Evolutionary conservation across 163 green algal species (phyloP), one percentile per base, ranked within the genome.

Genomic region (Volvox carteri): DNA sequence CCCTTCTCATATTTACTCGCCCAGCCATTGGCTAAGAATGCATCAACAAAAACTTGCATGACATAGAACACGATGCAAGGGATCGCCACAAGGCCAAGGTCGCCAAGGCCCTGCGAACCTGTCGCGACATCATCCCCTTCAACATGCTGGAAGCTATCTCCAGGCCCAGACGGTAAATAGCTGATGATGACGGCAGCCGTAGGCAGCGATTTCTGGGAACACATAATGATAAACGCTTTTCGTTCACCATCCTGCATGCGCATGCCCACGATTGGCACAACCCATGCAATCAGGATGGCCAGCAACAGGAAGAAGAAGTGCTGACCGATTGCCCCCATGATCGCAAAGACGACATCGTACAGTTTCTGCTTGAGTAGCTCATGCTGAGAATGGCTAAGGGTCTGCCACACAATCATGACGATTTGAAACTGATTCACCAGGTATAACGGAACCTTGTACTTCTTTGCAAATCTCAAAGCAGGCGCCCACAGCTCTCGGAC

Each of bases 61-160:
- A 97, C 84, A 91, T 97, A 96, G 87, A 94, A 94, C 1, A 97
- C 91, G 52, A 97, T 96, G 91, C 95, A 97, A 12, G 95, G 95
- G 78, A 97, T 95, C 73, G 93, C 92, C 2, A 97, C 94, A 0
- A 97, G 90, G 30, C 94, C 92, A 65, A 94, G 74, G 39, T 95
- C 92, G 35, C 90, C 91, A 2, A 95, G 65, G n/a, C 88, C 79
- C 23, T 90, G 33, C 1, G 90, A 84, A 46, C 90, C 87, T 0
- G 52, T 84, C 2, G 65, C 77, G 2, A 67, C 39, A 77, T 91
- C 78, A 0, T 42, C 67, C 2, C 11, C 16, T 0, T 39, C 0
- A 30, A 1, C n/a, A 11, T 73, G 8, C 50, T 75, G 50, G 21
- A 35, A 62, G 4, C 75, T 25, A 7, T 88, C 84, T 1, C 54